Percentiles rank a stretch among this genome's conserved stretches.
These are phyloP conservation scores for Penicillium crystallinum DNA, from an alignment of 495 filamentous ascomycete genomes.

Conservation along the genomic window DNA sequence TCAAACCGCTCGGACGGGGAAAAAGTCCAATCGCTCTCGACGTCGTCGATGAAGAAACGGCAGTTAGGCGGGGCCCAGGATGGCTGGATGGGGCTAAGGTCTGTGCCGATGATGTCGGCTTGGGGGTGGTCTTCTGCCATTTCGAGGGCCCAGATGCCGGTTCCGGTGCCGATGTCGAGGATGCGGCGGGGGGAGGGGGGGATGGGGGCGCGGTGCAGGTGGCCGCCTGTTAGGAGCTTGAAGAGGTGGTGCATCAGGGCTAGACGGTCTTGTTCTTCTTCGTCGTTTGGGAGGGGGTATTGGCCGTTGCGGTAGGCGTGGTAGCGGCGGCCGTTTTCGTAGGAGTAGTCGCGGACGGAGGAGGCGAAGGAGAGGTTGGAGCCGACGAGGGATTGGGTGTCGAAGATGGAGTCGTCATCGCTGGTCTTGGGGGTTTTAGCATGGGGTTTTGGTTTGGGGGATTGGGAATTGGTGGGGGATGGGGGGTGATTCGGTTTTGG, in stretches of 20 bases:
- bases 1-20: conserved; percentile 38
- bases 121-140: conserved; percentile 54
- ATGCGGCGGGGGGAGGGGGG: conserved; percentile 18
- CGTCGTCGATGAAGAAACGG: conserved; percentile 46
- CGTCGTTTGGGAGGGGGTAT: conserved; percentile 59
- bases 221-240: conserved; percentile 44
- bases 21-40: conserved; percentile 47
- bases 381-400: conserved; percentile 31
- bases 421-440: conserved; percentile 29
- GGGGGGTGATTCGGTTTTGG: neutral
- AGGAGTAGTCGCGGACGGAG: conserved; percentile 44
- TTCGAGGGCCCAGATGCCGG: conserved; percentile 59
- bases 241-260: conserved; percentile 61
- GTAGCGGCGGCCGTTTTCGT: conserved; percentile 59
- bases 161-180: conserved; percentile 51
- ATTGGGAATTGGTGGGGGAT: neutral
- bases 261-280: conserved; percentile 60
- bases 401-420: conserved; percentile 38
- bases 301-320: conserved; percentile 52
- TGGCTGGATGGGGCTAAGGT: conserved; percentile 55
- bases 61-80: conserved; percentile 46
- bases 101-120: conserved; percentile 57
- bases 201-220: conserved; percentile 50
- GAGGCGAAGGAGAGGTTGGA: conserved; percentile 45
- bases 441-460: neutral